Evolutionary conservation across 2,329 filamentous ascomycete species (phyloP).

Genomic region (Helotiales sp.): DNA sequence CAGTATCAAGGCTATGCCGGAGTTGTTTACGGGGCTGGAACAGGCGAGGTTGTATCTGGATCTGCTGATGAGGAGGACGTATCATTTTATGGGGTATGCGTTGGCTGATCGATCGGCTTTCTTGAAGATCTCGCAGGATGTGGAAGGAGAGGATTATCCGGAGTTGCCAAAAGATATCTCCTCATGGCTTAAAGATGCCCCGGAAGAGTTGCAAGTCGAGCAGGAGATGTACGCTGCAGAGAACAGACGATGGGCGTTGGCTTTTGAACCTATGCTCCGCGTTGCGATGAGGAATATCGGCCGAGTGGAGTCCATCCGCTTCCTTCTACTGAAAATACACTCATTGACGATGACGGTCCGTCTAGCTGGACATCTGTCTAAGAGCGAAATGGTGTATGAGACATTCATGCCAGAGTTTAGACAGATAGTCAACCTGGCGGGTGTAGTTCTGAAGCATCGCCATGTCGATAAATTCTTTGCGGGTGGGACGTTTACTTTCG

Average conservation of each 20-base stretch:
- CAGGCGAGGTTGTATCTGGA: conserved; percentile 31
- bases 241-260: conserved; percentile 30
- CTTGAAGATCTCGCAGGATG: conserved; percentile 5
- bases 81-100: conserved; percentile 31
- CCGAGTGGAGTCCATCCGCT: conserved; percentile 20
- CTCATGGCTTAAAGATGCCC: conserved; percentile 2
- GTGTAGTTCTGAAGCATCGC: conserved; percentile 23
- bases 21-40: conserved; percentile 24
- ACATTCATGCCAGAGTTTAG: conserved; percentile 24
- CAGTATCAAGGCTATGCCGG: conserved; percentile 29
- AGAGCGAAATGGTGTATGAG: conserved; percentile 34
- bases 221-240: conserved; percentile 30
- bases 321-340: conserved; percentile 29
- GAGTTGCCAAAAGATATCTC: background rate
- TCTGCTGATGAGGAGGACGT: conserved; percentile 31
- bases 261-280: conserved; percentile 31
- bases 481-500: conserved; percentile 30
- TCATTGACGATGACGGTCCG: conserved; percentile 28
- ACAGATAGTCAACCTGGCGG: conserved; percentile 25
- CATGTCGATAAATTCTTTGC: conserved; percentile 23
- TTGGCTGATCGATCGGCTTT: conserved; percentile 9
- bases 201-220: conserved; percentile 26
- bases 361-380: conserved; percentile 27
- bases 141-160: background rate
- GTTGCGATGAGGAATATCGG: conserved; percentile 18